Base-by-base conservation (phyloP, 352 stramenopile species). In the Thraustotheca clavata region DNA sequence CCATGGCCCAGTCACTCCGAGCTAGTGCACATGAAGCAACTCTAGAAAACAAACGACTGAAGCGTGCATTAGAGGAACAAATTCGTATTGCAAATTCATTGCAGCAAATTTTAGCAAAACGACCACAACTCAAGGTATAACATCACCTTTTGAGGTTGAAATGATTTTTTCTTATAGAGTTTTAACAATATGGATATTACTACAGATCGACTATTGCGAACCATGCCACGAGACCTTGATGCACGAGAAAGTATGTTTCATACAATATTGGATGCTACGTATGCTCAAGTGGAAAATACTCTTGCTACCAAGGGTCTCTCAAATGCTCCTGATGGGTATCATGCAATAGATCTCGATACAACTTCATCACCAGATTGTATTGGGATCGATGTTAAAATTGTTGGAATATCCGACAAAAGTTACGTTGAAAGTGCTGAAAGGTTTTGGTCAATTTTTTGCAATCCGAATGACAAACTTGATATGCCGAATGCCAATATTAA, bases 61-160 rank as follows among this genome's bases (percentile, higher is more conserved):
- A 65, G 27, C 57, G 57, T 18, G 57, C 57, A 4, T 46, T 65
- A 9, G 57, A 65, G 18, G 57, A 65, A 24, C 57, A 65, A 26
- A 18, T 65, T n/a, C 46, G 47, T 33, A 36, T 65, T 35, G 57
- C 57, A 16, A 20, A 41, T 20, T 43, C 57, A 34, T 46, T 65
- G 3, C 35, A 65, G 57, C 43, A 52, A 18, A 52, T 52, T 9
- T 31, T 52, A 1, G 18, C 43, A 24, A 52, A 52, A 31, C 43
- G 43, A 31, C 43, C 43, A 24, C 43, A 31, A 24, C 43, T 52
- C n/a, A 24, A 35, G 43, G 43, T 52, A 52, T 31, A 1, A 14
- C 9, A 26, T n/a, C n/a, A n/a, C n/a, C n/a, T n/a, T n/a, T n/a
- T n/a, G n/a, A n/a, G n/a, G n/a, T n/a, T n/a, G n/a, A n/a, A n/a